phyloP scores from a whole-genome alignment of 192 early-diverging fungal genomes.

The Linnemannia elongata region DNA sequence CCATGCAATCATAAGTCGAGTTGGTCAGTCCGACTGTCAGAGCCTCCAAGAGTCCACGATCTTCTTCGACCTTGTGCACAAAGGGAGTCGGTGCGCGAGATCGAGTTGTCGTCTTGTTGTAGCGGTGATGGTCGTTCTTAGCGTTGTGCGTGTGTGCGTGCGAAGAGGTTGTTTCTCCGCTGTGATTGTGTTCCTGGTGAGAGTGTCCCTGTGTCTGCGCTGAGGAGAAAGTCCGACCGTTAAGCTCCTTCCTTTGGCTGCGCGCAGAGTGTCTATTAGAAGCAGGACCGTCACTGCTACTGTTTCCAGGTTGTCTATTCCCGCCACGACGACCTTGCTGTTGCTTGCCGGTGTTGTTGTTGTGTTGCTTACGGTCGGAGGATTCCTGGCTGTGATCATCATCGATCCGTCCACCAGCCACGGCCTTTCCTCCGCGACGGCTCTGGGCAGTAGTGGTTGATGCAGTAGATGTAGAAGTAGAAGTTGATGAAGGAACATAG shows the following conservation, averaged over 20 bases:
- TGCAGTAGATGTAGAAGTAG: neutral
- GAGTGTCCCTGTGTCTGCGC: neutral
- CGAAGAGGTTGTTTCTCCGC: neutral
- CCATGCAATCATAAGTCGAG: constrained; percentile 92
- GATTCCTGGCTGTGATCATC: neutral
- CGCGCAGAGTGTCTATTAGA: constrained; percentile 20
- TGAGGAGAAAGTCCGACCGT: constrained; percentile 39
- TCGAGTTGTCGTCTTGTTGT: neutral
- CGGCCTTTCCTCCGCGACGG: neutral
- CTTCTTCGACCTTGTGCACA: constrained; percentile 25
- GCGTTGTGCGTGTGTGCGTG: neutral
- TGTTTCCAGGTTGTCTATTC: neutral
- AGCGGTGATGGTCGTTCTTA: neutral
- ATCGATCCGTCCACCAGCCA: neutral
- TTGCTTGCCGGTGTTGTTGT: neutral
- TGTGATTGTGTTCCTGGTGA: neutral
- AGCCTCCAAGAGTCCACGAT: constrained; percentile 68
- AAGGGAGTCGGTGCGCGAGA: neutral
- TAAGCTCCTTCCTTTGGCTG: neutral
- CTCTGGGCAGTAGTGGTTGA: neutral
- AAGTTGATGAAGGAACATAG: constrained; percentile 29
- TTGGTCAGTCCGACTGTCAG: constrained; percentile 73
- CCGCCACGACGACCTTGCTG: neutral
- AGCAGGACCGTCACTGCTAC: neutral
- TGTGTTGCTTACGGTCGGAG: constrained; percentile 1